Evolutionary conservation across 768 basidiomycete genomes (phyloP), one percentile per base, ranked within the genome.

Genomic region (Wakefieldia striispora): DNA sequence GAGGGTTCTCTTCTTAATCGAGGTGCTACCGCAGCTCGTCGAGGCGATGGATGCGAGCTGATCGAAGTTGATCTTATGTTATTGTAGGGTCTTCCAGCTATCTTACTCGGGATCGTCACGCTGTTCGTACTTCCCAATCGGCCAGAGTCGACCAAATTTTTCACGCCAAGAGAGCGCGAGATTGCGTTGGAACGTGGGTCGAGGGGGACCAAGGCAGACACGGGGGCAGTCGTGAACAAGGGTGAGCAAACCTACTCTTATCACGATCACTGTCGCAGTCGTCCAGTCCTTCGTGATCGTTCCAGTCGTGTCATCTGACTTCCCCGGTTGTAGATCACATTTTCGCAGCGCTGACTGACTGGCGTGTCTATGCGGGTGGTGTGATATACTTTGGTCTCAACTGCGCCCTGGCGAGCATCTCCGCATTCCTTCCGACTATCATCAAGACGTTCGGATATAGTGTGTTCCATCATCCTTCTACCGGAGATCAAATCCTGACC

Each of bases 371-470:
- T 56, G 59, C 72, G 8, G 87, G 75, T 0, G 89, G 89, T 0
- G 76, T 83, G 24, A 82, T 90, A 51, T 91, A 88, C 64, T 89
- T 91, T 60, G 87, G 86, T 26, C 69, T 88, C 43, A 90, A 90
- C 59, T 80, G 79, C 43, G 84, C 87, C 19, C 70, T 91, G 14
- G 83, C 86, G n/a, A 86, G 88, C 9, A 86, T 86, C 31, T 83
- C 84, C 20, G 88, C 88, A 0, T 93, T 93, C 70, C 69, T 93
- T 46, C 91, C 91, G 3, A 91, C 88, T 3, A 88, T 92, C 58
- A 80, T 92, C 38, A 74, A 72, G 37, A 87, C 84, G 0, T 82
- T 91, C 48, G 86, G 86, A 29, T 83, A 77, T 56, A 79, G 88
- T 88, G 48, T 40, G 86, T 71, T 23, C 35, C 35, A 35, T 29